Conservation (phyloP, 148 eudicot species). For the Vaccinium corymbosum region DNA sequence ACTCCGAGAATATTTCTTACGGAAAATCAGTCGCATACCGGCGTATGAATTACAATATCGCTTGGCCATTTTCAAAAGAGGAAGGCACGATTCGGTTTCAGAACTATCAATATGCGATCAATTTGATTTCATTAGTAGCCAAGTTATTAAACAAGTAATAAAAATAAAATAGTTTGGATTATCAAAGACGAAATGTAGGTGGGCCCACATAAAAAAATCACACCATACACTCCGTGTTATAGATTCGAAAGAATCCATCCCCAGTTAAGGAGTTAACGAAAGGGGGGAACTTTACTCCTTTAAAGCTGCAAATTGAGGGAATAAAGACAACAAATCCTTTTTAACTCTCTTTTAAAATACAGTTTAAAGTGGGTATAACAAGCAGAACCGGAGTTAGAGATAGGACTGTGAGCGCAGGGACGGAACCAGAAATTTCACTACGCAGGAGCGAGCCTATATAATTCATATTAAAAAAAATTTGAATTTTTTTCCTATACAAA, state of each 20-base stretch:
- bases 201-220: background rate
- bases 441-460: no score
- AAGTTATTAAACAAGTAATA: background rate
- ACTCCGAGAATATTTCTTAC: background rate
- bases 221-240: background rate
- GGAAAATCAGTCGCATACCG: background rate
- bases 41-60: background rate
- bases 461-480: no score
- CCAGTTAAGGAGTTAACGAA: background rate
- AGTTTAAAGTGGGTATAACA: no score
- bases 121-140: background rate
- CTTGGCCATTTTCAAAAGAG: background rate
- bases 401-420: no score
- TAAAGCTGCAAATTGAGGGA: background rate
- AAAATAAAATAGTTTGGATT: background rate
- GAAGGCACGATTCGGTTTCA: background rate
- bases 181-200: background rate
- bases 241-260: constrained; percentile 1
- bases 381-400: no score
- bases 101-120: background rate
- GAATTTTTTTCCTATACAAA: no score
- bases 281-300: background rate
- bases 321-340: background rate
- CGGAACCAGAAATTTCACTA: no score
- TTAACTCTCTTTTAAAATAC: background rate